Conservation (phyloP, 257 asterid species). For the Handroanthus guayacan region DNA sequence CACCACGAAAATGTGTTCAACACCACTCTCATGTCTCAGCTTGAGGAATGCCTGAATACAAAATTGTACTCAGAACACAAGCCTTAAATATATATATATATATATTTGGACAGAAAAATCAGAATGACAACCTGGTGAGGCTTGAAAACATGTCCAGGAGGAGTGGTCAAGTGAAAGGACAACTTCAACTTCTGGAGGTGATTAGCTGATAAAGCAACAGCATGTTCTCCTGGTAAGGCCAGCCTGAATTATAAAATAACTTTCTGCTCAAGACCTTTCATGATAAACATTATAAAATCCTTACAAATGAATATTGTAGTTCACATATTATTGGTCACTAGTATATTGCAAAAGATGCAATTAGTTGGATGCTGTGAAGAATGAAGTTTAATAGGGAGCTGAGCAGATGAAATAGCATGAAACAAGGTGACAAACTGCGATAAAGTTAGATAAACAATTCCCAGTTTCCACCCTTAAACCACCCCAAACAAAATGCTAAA, state of each 20-base stretch:
- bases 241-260: constrained; percentile 57
- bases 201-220: constrained; percentile 79
- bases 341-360: too few species aligned
- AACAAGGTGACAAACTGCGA: constrained; percentile 18
- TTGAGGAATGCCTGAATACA: constrained; percentile 82
- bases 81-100: constrained; percentile 16
- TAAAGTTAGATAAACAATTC: constrained; percentile 9
- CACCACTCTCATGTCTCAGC: constrained; percentile 82
- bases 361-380: background rate
- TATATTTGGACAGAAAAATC: constrained; percentile 15
- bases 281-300: constrained; percentile 4
- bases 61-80: constrained; percentile 31
- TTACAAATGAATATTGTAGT: constrained; percentile 18
- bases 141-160: constrained; percentile 74
- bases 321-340: background rate
- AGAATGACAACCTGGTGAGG: constrained; percentile 84
- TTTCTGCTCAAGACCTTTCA: constrained; percentile 14
- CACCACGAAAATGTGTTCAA: constrained; percentile 90
- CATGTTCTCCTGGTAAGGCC: constrained; percentile 59
- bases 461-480: constrained; percentile 13
- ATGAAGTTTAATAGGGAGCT: constrained; percentile 2
- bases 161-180: constrained; percentile 75
- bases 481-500: background rate
- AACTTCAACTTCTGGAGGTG: constrained; percentile 90
- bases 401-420: constrained; percentile 20